Percentiles rank a stretch among this genome's conserved stretches.
Evolutionary conservation across 306 rosid species (phyloP).

Genomic region (Astragalus glycyphyllos): DNA sequence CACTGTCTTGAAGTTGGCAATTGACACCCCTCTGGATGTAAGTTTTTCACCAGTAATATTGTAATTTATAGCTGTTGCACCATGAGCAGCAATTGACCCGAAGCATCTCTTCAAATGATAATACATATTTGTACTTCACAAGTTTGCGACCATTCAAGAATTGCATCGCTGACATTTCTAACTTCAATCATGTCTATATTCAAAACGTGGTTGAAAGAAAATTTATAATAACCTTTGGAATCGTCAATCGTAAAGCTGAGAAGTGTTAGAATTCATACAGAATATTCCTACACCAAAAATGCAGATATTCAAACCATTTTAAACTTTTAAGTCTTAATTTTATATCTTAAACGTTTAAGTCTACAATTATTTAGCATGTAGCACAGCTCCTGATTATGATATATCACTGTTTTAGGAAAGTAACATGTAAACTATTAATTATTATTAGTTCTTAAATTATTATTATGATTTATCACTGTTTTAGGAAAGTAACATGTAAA

Average conservation of each 20-base stretch:
- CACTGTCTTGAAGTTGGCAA: conserved; percentile 70
- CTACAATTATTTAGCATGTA: background rate
- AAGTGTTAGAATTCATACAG: too few relatives aligned
- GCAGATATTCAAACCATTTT: background rate
- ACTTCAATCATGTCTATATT: background rate
- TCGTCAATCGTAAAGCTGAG: background rate
- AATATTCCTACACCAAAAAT: background rate
- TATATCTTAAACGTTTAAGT: too few relatives aligned
- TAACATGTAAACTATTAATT: background rate
- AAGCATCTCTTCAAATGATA: background rate
- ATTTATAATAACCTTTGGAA: background rate
- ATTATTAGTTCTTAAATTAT: background rate
- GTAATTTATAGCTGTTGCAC: conserved; percentile 18
- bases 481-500: background rate
- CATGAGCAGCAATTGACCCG: background rate
- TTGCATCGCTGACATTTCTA: background rate
- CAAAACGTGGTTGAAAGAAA: background rate
- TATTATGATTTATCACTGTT: too few relatives aligned
- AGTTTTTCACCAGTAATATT: conserved; percentile 47
- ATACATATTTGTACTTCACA: background rate
- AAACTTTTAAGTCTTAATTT: background rate
- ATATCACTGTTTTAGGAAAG: background rate
- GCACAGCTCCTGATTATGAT: too few relatives aligned
- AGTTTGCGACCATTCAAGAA: background rate
- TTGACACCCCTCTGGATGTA: conserved; percentile 85